Conservation (phyloP, 1,284 basidiomycete species). For the Stereum hirsutum region DNA sequence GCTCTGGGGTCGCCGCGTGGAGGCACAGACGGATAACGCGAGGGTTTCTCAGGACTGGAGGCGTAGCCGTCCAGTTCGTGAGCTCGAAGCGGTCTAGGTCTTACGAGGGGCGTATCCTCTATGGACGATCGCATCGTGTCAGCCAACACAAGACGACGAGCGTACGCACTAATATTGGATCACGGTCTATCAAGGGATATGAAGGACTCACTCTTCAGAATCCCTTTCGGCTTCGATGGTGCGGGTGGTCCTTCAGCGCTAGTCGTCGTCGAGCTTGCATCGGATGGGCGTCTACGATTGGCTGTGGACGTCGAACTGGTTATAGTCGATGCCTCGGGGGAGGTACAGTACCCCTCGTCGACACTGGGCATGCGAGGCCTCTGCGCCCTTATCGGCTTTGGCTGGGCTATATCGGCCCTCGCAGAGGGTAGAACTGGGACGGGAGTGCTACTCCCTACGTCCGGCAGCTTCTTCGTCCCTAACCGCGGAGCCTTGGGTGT, state of each 20-base stretch:
- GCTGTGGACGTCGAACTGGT: slow-evolving; percentile 3
- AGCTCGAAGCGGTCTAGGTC: background rate
- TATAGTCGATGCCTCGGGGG: slow-evolving; percentile 9
- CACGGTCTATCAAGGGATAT: too few species aligned
- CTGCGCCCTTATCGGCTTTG: slow-evolving; percentile 4
- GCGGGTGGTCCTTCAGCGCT: too few species aligned
- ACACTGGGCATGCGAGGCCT: slow-evolving; percentile 11
- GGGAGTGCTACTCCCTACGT: slow-evolving; percentile 16
- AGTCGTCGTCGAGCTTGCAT: too few species aligned
- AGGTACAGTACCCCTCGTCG: slow-evolving; percentile 11
- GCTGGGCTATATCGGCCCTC: too few species aligned
- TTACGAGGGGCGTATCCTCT: background rate
- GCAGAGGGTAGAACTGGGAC: too few species aligned
- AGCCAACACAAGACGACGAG: too few species aligned
- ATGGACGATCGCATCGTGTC: too few species aligned
- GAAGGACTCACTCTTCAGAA: too few species aligned
- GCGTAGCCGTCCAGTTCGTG: slow-evolving; percentile 11
- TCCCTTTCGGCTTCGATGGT: too few species aligned
- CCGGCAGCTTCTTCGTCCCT: slow-evolving; percentile 18
- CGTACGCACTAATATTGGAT: too few species aligned
- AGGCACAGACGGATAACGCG: background rate
- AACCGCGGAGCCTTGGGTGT: slow-evolving; percentile 23
- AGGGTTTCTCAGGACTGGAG: slow-evolving; percentile 10
- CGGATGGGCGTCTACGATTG: too few species aligned
- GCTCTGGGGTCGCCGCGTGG: background rate